A percentile compares a stretch with the other conserved stretches of the same genome.
phyloP scores from a whole-genome alignment of 768 basidiomycete genomes.

The Naganishia randhawae region DNA sequence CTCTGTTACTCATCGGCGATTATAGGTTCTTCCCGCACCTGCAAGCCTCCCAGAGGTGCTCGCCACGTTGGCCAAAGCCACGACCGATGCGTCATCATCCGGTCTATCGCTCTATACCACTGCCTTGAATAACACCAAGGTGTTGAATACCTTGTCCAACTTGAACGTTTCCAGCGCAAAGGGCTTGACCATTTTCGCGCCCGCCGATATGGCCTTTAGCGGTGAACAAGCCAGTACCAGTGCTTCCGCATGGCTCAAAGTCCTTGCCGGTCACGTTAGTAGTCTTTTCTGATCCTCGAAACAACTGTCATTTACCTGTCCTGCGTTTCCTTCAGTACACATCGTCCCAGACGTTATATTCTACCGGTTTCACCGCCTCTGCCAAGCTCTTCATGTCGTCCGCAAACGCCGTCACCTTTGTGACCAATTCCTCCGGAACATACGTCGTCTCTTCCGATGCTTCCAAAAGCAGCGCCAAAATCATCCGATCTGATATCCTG shows the following conservation, averaged over 20 bases:
- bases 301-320: background rate
- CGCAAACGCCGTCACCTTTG: constrained; percentile 23
- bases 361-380: constrained; percentile 22
- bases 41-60: constrained; percentile 18
- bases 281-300: background rate
- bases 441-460: constrained; percentile 21
- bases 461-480: constrained; percentile 25
- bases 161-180: constrained; percentile 3
- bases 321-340: constrained; percentile 25
- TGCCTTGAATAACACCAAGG: constrained; percentile 26
- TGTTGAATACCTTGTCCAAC: constrained; percentile 25
- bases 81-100: constrained; percentile 21
- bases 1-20: background rate
- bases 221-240: constrained; percentile 14
- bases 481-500: constrained; percentile 28
- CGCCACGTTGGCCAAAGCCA: constrained; percentile 21
- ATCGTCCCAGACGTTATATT: constrained; percentile 28
- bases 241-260: constrained; percentile 25
- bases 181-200: constrained; percentile 31
- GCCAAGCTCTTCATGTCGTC: constrained; percentile 27
- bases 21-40: constrained; percentile 18
- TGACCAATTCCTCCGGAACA: constrained; percentile 27
- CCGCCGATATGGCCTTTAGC: constrained; percentile 26
- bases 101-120: constrained; percentile 26
- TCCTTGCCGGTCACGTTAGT: constrained; percentile 30